A percentile compares a stretch with the other conserved stretches of the same genome.
Evolutionary conservation across 2,329 filamentous ascomycete species (phyloP).

Genomic region (Paramyrothecium roridum): DNA sequence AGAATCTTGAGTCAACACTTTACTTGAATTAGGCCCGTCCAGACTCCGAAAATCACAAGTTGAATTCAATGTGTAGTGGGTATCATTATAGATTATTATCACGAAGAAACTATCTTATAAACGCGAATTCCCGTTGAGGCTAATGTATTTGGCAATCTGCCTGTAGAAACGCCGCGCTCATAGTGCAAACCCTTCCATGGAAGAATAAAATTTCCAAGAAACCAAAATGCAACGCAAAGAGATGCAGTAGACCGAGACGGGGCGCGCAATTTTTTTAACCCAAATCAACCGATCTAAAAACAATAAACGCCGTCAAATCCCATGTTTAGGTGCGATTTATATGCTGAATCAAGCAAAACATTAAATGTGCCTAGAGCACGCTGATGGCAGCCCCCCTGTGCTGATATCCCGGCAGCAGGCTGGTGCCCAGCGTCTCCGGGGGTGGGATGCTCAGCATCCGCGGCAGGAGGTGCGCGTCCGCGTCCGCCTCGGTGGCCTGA

Average conservation of each 20-base stretch:
- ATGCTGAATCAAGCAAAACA: background rate
- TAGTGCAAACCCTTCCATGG: background rate
- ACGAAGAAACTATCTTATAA: background rate
- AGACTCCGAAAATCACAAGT: no score
- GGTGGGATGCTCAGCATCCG: constrained; percentile 33
- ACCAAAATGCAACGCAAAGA: background rate
- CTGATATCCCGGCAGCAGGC: constrained; percentile 36
- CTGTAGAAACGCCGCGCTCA: background rate
- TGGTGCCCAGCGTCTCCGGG: constrained; percentile 23
- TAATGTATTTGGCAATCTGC: background rate
- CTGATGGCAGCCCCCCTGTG: constrained; percentile 20
- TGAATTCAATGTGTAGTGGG: no score
- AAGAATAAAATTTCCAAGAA: background rate
- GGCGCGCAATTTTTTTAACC: no score
- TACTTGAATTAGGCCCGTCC: no score
- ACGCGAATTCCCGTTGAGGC: background rate
- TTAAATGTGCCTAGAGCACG: constrained; percentile 1
- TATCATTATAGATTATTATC: background rate
- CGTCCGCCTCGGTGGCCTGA: constrained; percentile 37
- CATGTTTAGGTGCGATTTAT: background rate
- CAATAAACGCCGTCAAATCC: background rate
- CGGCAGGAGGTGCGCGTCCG: constrained; percentile 39
- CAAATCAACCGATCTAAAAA: background rate
- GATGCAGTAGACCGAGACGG: background rate
- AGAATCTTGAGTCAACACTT: no score